Base-by-base conservation (phyloP, 2,329 filamentous ascomycete species). In the Fusarium temperatum region DNA sequence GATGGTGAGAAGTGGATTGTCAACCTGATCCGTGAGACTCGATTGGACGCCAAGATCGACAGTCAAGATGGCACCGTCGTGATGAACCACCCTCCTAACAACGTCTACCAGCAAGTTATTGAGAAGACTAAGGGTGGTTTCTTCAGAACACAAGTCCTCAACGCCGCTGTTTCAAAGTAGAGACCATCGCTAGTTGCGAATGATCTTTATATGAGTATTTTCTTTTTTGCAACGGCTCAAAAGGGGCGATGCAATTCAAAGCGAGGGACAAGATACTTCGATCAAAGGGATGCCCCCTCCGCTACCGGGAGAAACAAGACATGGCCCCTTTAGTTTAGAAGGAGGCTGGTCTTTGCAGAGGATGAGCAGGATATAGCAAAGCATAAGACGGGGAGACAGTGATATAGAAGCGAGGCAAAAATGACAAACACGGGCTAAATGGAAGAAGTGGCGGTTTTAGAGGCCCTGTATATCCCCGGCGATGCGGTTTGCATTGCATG, bases 1-100 rank as follows among this genome's bases (percentile, higher is more conserved):
- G 96, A 98, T 81, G 96, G 96, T 80, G 96, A 99, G 91, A 99
- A 99, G 89, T 99, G 96, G 96, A 99, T 99, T 81, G 96, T 99
- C 79, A 99, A 99, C 88, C 89, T 99, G 75, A 99, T 99, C 85
- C 93, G 96, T 74, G 96, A 99, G 85, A 99, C 96, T 30, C 91
- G 95, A 73, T 93, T 99, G 73, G 96, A 99, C 82, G 96, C 96
- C 80, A 99, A 99, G 91, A 98, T 98, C 82, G 96, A 99, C 86
- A 98, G 97, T 87, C 94, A 98, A 88, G 94, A 97, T 85, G 96
- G 96, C 81, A 98, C 96, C 62, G 96, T 99, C 60, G 91, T 98
- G 78, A 99, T 99, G 96, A 98, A 99, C 88, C 96, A 99, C 86
- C 96, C 96, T 58, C 96, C 96, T 72, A 96, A 97, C 87, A 98